Percentiles rank a stretch among this genome's conserved stretches.
Evolutionary conservation across 805 yeast species (phyloP).

Genomic region (Suhomyces canberraensis): DNA sequence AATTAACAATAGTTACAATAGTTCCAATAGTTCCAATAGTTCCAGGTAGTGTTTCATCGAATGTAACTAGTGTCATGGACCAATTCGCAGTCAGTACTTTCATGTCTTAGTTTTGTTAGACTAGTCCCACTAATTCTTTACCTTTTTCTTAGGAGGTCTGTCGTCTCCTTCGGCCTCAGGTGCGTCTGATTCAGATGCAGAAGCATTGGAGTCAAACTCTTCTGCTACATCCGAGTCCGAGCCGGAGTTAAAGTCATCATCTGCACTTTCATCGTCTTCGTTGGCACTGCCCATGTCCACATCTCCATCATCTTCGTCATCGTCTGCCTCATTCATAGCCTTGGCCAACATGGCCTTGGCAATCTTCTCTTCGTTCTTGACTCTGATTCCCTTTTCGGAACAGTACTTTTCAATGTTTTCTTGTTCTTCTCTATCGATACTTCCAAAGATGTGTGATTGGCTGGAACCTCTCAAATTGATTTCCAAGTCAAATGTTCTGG

Average conservation of each 20-base stretch:
- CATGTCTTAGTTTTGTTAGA: no score
- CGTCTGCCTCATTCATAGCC: slow-evolving; percentile 63
- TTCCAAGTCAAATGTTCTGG: slow-evolving; percentile 92
- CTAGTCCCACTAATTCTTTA: slow-evolving; percentile 15
- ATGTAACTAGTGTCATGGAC: no score
- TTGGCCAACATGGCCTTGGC: slow-evolving; percentile 78
- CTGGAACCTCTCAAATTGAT: slow-evolving; percentile 60
- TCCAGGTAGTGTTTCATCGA: no score
- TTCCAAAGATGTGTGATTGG: slow-evolving; percentile 79
- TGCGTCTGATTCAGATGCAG: slow-evolving; percentile 26
- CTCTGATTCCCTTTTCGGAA: slow-evolving; percentile 70
- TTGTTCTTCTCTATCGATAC: slow-evolving; percentile 88
- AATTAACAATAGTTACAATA: no score
- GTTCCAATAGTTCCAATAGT: no score
- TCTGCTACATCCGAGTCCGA: slow-evolving; percentile 75
- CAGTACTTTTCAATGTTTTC: slow-evolving; percentile 71
- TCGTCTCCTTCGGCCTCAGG: slow-evolving; percentile 25
- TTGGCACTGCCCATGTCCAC: slow-evolving; percentile 71
- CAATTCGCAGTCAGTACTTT: no score
- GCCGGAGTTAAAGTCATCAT: slow-evolving; percentile 76
- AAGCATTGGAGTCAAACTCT: slow-evolving; percentile 73
- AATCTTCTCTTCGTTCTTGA: slow-evolving; percentile 85
- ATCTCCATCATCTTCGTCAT: slow-evolving; percentile 46
- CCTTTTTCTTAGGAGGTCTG: slow-evolving; percentile 14
- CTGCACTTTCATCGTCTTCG: slow-evolving; percentile 64